Evolutionary conservation across 164 flowering plant species (phyloP), one percentile per base, ranked within the genome.

Genomic region (Cinnamomum micranthum): DNA sequence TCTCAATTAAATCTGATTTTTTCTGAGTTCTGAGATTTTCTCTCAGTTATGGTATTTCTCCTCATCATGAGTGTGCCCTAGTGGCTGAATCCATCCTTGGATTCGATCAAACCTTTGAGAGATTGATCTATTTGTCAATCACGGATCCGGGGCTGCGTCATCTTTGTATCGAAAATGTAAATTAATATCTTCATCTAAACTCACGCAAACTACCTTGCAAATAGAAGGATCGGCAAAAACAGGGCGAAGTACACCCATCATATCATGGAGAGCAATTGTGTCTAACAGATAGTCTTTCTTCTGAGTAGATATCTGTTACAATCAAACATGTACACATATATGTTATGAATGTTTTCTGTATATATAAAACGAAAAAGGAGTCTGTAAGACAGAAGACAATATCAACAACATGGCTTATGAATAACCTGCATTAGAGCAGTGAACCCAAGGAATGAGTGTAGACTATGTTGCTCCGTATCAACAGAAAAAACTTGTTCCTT

Each of bases 391-490:
- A 24, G 17, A n/a, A 15, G 27, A 64, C 20, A 24, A 2, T 55
- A 13, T 55, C n/a, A 20, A 55, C 4, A 7, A 55, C 19, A 55
- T 55, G 60, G 60, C 60, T 14, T 55, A 15, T 6, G 7, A 55
- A 20, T 55, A 15, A 55, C 99, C 94, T 95, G 99, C 73, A 95
- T 68, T 31, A 95, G 81, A 76, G 98, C 93, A 0, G 94, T 93
- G 77, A 95, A 95, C 59, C 99, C 98, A 50, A 90, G 81, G 77
- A 91, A 95, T 0, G 98, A 93, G 19, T 92, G 84, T 70, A 93
- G 71, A 74, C 97, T 91, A 79, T 95, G 99, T 77, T 95, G 99
- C 79, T 95, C 99, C 0, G 97, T 95, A 80, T 95, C 99, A 65
- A 95, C 97, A 65, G 84, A 93, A 83, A 95, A 90, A 19, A 86